Conservation (phyloP, 305 asterid genomes). For the Coffea humblotiana region DNA sequence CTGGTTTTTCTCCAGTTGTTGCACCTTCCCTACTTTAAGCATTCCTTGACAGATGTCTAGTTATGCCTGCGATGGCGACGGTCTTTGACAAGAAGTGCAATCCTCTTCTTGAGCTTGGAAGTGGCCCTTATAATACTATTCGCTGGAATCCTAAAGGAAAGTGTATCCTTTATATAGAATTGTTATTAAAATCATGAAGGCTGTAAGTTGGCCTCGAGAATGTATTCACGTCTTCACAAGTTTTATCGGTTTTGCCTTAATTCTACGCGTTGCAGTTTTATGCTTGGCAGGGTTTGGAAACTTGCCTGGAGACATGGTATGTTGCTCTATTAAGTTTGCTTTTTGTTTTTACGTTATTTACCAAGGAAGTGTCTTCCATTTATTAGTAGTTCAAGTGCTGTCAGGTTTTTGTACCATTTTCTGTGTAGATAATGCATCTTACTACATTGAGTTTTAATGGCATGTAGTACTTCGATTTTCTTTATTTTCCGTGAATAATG, state of each 20-base stretch:
- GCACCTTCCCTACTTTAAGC: constrained; percentile 7
- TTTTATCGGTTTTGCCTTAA: constrained; percentile 50
- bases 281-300: constrained; percentile 98
- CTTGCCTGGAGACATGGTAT: constrained; percentile 97
- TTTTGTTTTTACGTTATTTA: neutral
- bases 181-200: neutral
- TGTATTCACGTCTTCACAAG: neutral
- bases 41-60: constrained; percentile 69
- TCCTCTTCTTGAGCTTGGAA: constrained; percentile 90
- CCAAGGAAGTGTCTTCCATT: neutral
- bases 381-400: neutral
- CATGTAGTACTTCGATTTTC: neutral
- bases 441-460: neutral
- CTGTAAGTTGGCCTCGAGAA: neutral
- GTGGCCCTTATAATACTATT: constrained; percentile 89
- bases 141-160: constrained; percentile 97
- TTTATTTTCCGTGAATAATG: neutral
- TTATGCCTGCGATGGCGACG: constrained; percentile 98
- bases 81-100: constrained; percentile 89
- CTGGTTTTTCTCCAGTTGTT: neutral
- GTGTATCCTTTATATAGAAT: constrained; percentile 67
- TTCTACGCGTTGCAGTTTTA: constrained; percentile 51
- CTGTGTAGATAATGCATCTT: neutral
- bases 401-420: neutral
- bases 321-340: constrained; percentile 24